Evolutionary conservation across 768 basidiomycete genomes (phyloP).

Genomic region (Inosperma sp.): DNA sequence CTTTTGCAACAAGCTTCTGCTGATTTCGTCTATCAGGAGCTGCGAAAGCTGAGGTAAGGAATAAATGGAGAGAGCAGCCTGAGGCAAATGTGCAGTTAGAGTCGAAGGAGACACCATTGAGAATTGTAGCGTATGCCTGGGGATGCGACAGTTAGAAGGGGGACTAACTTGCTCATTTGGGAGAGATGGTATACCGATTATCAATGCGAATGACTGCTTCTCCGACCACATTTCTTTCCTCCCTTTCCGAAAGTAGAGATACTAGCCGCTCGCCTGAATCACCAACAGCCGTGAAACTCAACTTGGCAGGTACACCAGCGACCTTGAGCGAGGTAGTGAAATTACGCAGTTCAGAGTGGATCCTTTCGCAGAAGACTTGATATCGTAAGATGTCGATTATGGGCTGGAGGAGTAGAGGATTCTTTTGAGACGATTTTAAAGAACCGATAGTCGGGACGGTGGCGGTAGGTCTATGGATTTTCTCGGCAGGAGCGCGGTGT

Average conservation of each 20-base stretch:
- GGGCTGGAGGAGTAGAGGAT: conserved; percentile 60
- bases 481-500: conserved; percentile 47
- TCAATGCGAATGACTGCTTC: conserved; percentile 70
- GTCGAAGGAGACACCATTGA: conserved; percentile 73
- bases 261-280: conserved; percentile 62
- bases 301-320: conserved; percentile 51
- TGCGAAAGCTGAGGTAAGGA: conserved; percentile 75
- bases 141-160: neutral
- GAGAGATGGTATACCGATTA: conserved; percentile 42
- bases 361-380: conserved; percentile 61
- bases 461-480: too few species aligned
- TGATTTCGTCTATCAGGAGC: conserved; percentile 73
- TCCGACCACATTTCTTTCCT: conserved; percentile 52
- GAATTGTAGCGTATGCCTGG: conserved; percentile 68
- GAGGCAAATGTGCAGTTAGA: conserved; percentile 72
- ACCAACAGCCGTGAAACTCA: conserved; percentile 61
- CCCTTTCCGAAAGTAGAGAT: conserved; percentile 40
- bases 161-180: too few species aligned
- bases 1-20: conserved; percentile 59
- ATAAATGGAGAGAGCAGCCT: conserved; percentile 68
- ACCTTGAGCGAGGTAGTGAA: conserved; percentile 44
- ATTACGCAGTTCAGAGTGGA: conserved; percentile 54
- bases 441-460: conserved; percentile 21
- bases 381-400: conserved; percentile 80
- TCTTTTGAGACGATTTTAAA: neutral